Percentiles rank a stretch among this genome's conserved stretches.
phyloP scores from a whole-genome alignment of 164 flowering plant species.

The Santalum album region DNA sequence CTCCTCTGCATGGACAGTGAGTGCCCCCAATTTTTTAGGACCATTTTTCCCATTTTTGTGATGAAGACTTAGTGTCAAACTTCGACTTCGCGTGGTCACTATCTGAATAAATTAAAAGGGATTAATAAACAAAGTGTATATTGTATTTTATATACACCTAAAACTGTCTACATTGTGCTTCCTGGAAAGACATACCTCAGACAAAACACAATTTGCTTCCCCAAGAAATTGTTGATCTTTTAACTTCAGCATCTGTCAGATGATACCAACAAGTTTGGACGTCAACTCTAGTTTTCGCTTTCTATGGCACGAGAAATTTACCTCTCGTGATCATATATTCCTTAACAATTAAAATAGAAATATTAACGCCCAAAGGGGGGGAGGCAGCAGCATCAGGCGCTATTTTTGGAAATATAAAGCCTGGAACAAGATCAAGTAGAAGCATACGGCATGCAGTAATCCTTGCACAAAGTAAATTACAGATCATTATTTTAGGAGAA shows the following conservation, averaged over 20 bases:
- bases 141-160: not conserved
- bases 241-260: slow-evolving; percentile 55
- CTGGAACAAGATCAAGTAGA: no score
- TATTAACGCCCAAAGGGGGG: no score
- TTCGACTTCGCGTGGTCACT: slow-evolving; percentile 37
- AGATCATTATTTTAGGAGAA: no score
- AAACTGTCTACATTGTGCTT: no score
- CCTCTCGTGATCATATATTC: no score
- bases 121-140: not conserved
- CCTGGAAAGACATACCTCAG: slow-evolving; percentile 47
- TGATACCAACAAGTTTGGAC: not conserved
- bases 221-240: slow-evolving; percentile 84
- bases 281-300: no score
- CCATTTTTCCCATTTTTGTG: slow-evolving; percentile 18
- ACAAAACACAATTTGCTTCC: slow-evolving; percentile 66
- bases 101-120: slow-evolving; percentile 34
- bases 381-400: no score
- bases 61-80: slow-evolving; percentile 42
- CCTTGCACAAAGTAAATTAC: no score
- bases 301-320: no score
- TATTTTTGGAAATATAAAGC: no score
- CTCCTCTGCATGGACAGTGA: slow-evolving; percentile 80
- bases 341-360: no score
- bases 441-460: no score
- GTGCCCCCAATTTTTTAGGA: slow-evolving; percentile 31